phyloP scores from a whole-genome alignment of 768 basidiomycete species.

The Mycena polygramma region DNA sequence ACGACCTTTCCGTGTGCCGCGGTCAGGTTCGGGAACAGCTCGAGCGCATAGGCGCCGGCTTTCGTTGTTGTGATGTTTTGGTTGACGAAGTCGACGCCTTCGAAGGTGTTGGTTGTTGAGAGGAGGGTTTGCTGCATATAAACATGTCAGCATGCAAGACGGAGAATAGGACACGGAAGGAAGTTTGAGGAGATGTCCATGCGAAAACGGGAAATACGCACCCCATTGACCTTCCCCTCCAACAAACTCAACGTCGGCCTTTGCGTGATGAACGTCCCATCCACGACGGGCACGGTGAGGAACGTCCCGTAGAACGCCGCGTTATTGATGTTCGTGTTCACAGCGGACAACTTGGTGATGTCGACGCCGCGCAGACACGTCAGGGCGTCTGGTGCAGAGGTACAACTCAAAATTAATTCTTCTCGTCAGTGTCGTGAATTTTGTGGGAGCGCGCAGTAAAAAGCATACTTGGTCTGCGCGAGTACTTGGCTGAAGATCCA shows the following conservation, averaged over 20 bases:
- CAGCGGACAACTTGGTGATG: conserved; percentile 36
- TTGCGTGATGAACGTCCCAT: conserved; percentile 50
- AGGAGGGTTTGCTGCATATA: conserved; percentile 39
- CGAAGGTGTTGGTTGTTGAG: conserved; percentile 44
- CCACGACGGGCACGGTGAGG: conserved; percentile 50
- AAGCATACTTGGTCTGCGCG: conserved; percentile 34
- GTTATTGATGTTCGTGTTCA: conserved; percentile 46
- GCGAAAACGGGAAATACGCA: conserved; percentile 40
- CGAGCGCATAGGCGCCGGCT: conserved; percentile 33
- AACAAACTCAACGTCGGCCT: conserved; percentile 46
- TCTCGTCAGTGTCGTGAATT: no score
- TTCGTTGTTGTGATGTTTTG: conserved; percentile 25
- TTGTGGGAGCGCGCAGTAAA: no score
- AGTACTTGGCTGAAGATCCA: conserved; percentile 39
- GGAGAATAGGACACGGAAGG: no score
- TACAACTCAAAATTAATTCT: conserved; percentile 37
- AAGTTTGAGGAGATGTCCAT: no score
- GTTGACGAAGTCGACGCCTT: conserved; percentile 48
- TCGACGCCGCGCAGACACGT: conserved; percentile 40
- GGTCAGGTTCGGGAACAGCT: conserved; percentile 42
- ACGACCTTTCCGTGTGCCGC: conserved; percentile 9
- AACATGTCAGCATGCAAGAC: no score
- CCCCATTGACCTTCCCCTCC: conserved; percentile 49
- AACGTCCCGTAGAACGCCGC: conserved; percentile 47
- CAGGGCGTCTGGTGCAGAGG: conserved; percentile 25